These are phyloP conservation scores for Hagleromyces aurorensis DNA, from an alignment of 805 yeast species.

Conservation along the genomic window DNA sequence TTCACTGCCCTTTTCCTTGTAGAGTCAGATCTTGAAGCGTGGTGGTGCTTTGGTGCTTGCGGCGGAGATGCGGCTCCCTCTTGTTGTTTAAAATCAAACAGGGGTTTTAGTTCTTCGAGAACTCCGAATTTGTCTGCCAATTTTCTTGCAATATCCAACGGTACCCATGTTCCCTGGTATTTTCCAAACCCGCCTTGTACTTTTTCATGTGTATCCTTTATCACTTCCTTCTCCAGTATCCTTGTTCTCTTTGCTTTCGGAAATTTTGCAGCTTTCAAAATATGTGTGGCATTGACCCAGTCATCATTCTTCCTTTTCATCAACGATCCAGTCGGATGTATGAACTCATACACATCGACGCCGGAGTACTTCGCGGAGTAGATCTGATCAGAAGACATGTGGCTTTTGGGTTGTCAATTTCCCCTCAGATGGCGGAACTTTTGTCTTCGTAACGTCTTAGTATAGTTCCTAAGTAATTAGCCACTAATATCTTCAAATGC, in stretches of 20 bases:
- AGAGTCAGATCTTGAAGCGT: constrained; percentile 44
- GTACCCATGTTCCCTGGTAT: constrained; percentile 97
- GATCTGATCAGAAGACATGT: constrained; percentile 32
- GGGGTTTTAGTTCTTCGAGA: constrained; percentile 49
- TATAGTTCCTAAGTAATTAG: too few relatives aligned
- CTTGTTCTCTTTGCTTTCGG: constrained; percentile 93
- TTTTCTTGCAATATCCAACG: constrained; percentile 62
- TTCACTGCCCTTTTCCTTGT: constrained; percentile 23
- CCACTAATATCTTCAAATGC: too few relatives aligned
- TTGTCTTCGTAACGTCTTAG: too few relatives aligned
- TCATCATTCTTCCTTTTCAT: constrained; percentile 73
- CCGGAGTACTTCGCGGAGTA: constrained; percentile 75
- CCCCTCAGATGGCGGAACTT: too few relatives aligned
- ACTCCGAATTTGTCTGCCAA: constrained; percentile 63
- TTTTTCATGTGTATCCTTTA: constrained; percentile 80
- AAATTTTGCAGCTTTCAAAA: constrained; percentile 84
- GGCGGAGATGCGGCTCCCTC: constrained; percentile 49
- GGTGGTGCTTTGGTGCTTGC: constrained; percentile 58
- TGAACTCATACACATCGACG: constrained; percentile 76
- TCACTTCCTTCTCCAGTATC: constrained; percentile 89
- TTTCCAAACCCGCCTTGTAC: constrained; percentile 97
- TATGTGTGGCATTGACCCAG: constrained; percentile 94
- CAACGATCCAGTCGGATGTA: constrained; percentile 59
- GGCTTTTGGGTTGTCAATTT: too few relatives aligned
- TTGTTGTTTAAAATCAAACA: constrained; percentile 51